These are phyloP conservation scores for Peniophora sp. DNA, from an alignment of 1,284 basidiomycete species.

Conservation along the genomic window DNA sequence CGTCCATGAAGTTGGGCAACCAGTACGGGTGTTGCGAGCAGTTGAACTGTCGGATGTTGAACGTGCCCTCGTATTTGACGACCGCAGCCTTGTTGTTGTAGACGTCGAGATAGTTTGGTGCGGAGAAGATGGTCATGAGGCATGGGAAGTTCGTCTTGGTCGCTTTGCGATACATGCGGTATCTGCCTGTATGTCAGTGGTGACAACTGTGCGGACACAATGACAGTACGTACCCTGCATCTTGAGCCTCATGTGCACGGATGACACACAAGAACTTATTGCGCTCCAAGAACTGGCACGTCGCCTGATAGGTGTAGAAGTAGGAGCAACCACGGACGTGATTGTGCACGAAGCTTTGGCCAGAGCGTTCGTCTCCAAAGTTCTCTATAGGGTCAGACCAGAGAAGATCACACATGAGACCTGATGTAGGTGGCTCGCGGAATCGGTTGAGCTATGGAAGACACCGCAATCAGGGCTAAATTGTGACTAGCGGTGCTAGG, in stretches of 20 bases:
- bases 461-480: background rate
- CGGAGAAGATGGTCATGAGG: conserved; percentile 95
- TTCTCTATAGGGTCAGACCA: conserved; percentile 95
- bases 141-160: conserved; percentile 89
- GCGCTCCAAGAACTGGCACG: conserved; percentile 89
- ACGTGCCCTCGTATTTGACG: conserved; percentile 93
- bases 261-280: conserved; percentile 95
- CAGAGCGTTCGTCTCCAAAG: conserved; percentile 85
- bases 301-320: conserved; percentile 95
- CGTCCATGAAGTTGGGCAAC: conserved; percentile 93
- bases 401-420: conserved; percentile 91
- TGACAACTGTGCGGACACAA: background rate
- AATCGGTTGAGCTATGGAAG: conserved; percentile 77
- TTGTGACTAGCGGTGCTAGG: background rate
- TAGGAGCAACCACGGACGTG: conserved; percentile 94
- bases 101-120: conserved; percentile 93
- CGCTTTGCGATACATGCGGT: conserved; percentile 96
- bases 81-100: conserved; percentile 98
- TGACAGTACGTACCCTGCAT: conserved; percentile 66
- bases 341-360: conserved; percentile 85
- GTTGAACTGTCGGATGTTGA: conserved; percentile 96
- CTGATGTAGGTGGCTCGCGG: conserved; percentile 90
- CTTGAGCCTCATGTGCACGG: conserved; percentile 91
- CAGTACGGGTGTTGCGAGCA: conserved; percentile 94
- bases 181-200: conserved; percentile 34